A percentile compares a stretch with the other conserved stretches of the same genome.
Evolutionary conservation across 306 rosid genomes (phyloP).

Genomic region (Vicia villosa): DNA sequence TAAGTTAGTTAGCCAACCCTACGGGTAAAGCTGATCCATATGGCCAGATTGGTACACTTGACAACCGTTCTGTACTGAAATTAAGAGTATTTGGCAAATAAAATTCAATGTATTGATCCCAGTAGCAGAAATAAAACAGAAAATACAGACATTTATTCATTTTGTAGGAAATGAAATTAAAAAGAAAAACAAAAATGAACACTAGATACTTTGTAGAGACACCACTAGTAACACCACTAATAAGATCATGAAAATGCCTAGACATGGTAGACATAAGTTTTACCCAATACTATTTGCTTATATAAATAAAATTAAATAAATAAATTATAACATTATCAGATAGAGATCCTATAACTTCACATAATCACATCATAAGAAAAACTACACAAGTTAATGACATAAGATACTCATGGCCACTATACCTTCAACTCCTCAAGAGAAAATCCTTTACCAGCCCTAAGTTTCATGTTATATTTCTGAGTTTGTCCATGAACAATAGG

Average conservation of each 20-base stretch:
- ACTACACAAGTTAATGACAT: neutral
- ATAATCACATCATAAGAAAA: neutral
- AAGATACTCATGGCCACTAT: neutral
- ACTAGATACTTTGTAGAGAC: neutral
- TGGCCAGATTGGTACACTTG: neutral
- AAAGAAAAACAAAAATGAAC: neutral
- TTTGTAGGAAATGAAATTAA: neutral
- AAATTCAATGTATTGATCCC: neutral
- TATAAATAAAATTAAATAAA: no score
- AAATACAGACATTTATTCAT: neutral
- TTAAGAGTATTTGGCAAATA: neutral
- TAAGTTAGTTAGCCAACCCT: neutral
- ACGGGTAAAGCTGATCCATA: neutral
- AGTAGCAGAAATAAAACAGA: no score
- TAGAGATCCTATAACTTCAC: neutral
- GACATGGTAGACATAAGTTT: neutral
- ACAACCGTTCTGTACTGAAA: neutral
- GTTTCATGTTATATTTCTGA: slow-evolving; percentile 67
- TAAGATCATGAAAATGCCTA: neutral
- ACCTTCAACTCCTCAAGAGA: slow-evolving; percentile 71
- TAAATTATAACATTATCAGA: neutral
- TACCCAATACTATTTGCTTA: neutral
- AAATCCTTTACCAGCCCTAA: slow-evolving; percentile 65
- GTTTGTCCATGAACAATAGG: slow-evolving; percentile 44
- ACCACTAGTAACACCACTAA: no score